Base-by-base conservation (phyloP, 192 early-diverging fungal genomes). In the Gorgonomyces haynaldii region DNA sequence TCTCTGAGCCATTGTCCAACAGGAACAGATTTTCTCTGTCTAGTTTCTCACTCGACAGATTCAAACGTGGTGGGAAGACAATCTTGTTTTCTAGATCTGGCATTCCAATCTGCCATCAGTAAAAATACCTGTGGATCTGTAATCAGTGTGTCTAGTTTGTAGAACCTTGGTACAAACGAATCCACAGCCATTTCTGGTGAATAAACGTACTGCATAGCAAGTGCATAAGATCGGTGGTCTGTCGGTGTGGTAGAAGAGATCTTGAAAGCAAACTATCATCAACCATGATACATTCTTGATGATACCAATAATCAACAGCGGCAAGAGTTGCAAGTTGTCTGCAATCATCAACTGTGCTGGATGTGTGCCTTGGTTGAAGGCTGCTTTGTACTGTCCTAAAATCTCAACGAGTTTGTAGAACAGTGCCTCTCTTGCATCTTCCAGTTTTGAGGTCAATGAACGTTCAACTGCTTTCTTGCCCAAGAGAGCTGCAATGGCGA, bases 391-490 rank as follows among this genome's bases (percentile, higher is more conserved):
- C 4, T 85, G 84, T 16, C 75, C 81, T 23, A 98, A 58, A n/a
- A 98, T 82, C 53, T 98, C 94, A 21, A 79, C 65, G 0, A 81
- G 54, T 64, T 91, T 93, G 66, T 84, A 82, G 32, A 81, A 74
- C 50, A 98, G 70, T 0, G 90, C 90, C 45, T 96, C 91, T 25
- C 94, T 74, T 6, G 91, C 92, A 65, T 93, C 89, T 51, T 96
- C 94, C 36, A 98, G 59, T 42, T 88, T 87, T 4, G 86, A 81
- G 16, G 78, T 74, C 40, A 96, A 60, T 3, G 77, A 81, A 24
- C 89, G 76, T 47, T 98, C 92, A 8, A 91, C 85, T 34, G 85
- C 88, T 82, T 98, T 98, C 52, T 89, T 89, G 2, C 83, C 75
- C 53, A 92, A 52, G 37, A 91, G 69, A 12, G 84, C 71, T 0